phyloP scores from a whole-genome alignment of 2,329 filamentous ascomycete genomes.

The Fusarium foetens region DNA sequence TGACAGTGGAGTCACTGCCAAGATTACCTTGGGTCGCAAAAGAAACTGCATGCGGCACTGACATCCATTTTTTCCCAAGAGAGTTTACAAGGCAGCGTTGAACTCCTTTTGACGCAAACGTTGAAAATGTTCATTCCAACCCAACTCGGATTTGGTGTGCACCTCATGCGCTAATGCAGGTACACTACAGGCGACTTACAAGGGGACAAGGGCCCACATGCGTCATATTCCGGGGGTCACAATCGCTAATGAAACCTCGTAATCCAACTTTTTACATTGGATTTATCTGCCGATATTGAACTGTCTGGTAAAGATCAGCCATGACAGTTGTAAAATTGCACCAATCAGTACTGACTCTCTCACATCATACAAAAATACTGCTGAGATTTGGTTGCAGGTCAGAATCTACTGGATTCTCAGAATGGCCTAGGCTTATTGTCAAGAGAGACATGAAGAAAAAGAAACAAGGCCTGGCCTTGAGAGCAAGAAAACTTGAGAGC shows the following conservation, averaged over 20 bases:
- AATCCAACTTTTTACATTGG: neutral
- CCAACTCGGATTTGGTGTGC: neutral
- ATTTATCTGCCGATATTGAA: slow-evolving; percentile 7
- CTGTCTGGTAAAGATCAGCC: neutral
- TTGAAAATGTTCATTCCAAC: slow-evolving; percentile 8
- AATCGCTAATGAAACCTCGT: slow-evolving; percentile 26
- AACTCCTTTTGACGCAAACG: neutral
- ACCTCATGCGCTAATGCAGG: slow-evolving; percentile 27
- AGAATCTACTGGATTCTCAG: neutral
- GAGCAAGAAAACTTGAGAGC: neutral
- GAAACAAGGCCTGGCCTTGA: neutral
- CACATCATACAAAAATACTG: neutral
- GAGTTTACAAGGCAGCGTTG: neutral
- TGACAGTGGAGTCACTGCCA: slow-evolving; percentile 6
- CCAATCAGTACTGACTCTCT: neutral
- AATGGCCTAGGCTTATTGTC: neutral
- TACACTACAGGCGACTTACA: slow-evolving; percentile 5
- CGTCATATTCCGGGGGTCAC: slow-evolving; percentile 28
- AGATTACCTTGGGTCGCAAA: neutral
- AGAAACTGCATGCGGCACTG: neutral
- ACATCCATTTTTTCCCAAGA: neutral
- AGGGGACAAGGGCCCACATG: slow-evolving; percentile 10
- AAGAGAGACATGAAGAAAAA: slow-evolving; percentile 8
- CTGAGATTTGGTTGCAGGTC: neutral
- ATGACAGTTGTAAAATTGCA: neutral